These are phyloP conservation scores for Termitomyces eurrhizus DNA, from an alignment of 768 basidiomycete species.

Conservation along the genomic window DNA sequence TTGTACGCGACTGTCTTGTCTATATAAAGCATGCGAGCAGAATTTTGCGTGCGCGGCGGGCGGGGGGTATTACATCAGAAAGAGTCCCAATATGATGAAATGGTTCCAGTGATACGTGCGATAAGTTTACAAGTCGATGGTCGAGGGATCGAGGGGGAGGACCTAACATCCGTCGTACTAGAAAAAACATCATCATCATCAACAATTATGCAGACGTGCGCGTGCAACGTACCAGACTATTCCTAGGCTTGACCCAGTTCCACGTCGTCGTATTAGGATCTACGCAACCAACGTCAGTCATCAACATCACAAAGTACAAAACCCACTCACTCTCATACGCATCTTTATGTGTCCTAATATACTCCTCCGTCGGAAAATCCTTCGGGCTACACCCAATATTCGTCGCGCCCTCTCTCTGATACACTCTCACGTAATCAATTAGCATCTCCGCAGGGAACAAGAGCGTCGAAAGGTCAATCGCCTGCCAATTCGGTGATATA, in stretches of 20 bases:
- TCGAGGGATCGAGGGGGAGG: background rate
- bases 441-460: constrained; percentile 67
- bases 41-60: too few species aligned
- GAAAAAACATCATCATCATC: background rate
- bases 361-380: constrained; percentile 61
- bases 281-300: constrained; percentile 15
- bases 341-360: constrained; percentile 50
- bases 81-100: background rate
- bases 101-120: background rate
- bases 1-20: too few species aligned
- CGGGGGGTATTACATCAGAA: background rate
- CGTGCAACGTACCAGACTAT: constrained; percentile 21
- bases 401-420: constrained; percentile 53
- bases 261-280: constrained; percentile 41
- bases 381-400: constrained; percentile 69
- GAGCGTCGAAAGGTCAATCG: constrained; percentile 49
- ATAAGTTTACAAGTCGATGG: background rate
- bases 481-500: constrained; percentile 68
- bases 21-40: too few species aligned
- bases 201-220: too few species aligned
- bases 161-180: background rate
- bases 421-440: constrained; percentile 80
- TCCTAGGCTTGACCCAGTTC: constrained; percentile 39
- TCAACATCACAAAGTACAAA: too few species aligned
- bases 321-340: constrained; percentile 29